phyloP scores from a whole-genome alignment of 1,139 yeast species.

The Diutina scorzettiae region DNA sequence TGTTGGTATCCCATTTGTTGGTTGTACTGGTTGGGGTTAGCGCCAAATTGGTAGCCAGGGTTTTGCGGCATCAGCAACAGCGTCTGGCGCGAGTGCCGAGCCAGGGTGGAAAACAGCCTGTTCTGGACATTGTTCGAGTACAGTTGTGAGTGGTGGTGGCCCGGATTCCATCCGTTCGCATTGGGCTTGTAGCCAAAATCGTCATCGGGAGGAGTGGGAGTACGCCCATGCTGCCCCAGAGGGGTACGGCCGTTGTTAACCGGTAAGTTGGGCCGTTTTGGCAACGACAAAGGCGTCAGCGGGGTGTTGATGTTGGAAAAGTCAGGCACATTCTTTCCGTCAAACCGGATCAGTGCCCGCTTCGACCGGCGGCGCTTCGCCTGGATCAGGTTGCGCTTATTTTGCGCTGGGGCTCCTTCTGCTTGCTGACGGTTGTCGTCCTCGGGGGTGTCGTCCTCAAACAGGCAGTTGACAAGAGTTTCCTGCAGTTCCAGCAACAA shows the following conservation, averaged over 20 bases:
- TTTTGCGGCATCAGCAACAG: constrained; percentile 6
- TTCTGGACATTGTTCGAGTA: neutral
- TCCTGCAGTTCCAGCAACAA: constrained; percentile 19
- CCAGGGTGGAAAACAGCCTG: constrained; percentile 5
- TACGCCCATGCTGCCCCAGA: neutral
- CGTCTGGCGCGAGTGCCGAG: constrained; percentile 2
- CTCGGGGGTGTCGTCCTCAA: constrained; percentile 22
- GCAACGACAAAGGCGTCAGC: constrained; percentile 5
- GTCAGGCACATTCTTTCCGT: constrained; percentile 16
- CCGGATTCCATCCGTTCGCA: neutral
- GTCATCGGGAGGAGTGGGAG: constrained; percentile 5
- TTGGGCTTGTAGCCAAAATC: neutral
- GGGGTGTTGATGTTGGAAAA: constrained; percentile 13
- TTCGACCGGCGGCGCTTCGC: constrained; percentile 21
- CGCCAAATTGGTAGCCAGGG: neutral
- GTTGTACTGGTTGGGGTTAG: neutral
- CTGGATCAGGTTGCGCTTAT: constrained; percentile 18
- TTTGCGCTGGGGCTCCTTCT: constrained; percentile 10
- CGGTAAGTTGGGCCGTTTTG: constrained; percentile 1
- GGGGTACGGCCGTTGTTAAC: neutral
- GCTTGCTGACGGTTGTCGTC: constrained; percentile 7
- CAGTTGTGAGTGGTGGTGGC: constrained; percentile 5
- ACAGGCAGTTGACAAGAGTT: constrained; percentile 20
- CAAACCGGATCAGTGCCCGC: constrained; percentile 21
- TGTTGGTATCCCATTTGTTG: neutral